Conservation (phyloP, 2,329 filamentous ascomycete species). For the Lecanosticta acicola region DNA sequence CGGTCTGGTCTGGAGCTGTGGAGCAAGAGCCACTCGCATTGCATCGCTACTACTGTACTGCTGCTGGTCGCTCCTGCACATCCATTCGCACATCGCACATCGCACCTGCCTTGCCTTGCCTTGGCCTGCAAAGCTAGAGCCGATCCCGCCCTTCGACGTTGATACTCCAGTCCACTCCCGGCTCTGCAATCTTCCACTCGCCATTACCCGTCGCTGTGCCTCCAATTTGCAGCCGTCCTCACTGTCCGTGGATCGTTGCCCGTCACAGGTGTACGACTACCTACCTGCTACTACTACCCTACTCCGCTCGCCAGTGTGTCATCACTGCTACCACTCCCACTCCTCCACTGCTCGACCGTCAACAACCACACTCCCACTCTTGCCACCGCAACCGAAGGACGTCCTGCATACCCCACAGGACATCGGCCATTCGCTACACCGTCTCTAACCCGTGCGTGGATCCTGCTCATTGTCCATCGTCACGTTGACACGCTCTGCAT, state of each 20-base stretch:
- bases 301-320: too few species aligned
- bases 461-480: background rate
- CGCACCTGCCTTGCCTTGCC: constrained; percentile 2
- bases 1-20: background rate
- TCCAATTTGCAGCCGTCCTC: constrained; percentile 10
- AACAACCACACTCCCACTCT: too few species aligned
- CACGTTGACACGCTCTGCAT: background rate
- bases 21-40: too few species aligned
- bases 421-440: background rate
- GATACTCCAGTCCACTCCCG: constrained; percentile 11
- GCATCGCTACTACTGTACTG: too few species aligned
- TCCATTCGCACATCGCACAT: too few species aligned
- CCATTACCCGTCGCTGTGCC: constrained; percentile 17
- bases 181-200: constrained; percentile 18
- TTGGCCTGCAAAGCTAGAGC: constrained; percentile 16
- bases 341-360: too few species aligned
- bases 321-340: too few species aligned
- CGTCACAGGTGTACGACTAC: background rate
- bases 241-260: background rate
- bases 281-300: background rate
- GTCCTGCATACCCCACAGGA: too few species aligned
- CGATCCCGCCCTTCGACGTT: constrained; percentile 13
- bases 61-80: too few species aligned
- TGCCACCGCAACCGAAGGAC: too few species aligned
- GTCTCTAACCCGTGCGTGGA: background rate